phyloP scores from a whole-genome alignment of 495 filamentous ascomycete genomes.

The Aspergillus cristatus region DNA sequence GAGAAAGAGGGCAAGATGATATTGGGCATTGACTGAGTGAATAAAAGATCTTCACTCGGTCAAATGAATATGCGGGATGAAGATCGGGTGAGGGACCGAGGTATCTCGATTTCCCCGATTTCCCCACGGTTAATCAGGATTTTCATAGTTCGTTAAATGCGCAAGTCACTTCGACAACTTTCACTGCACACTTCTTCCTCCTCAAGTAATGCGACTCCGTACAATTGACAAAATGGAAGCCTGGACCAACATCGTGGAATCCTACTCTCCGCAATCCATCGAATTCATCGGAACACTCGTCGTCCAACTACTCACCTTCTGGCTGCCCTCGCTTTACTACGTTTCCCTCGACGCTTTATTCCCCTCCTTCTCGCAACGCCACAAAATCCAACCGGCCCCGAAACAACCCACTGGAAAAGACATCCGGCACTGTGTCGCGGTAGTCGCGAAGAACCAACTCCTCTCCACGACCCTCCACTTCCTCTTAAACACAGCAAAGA shows the following conservation, averaged over 20 bases:
- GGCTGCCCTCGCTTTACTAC: constrained; percentile 34
- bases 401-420: constrained; percentile 40
- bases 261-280: constrained; percentile 16
- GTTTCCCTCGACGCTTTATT: constrained; percentile 30
- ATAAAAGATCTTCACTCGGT: no score
- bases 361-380: constrained; percentile 38
- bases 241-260: constrained; percentile 18
- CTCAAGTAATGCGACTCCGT: no score
- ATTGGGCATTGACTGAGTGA: no score
- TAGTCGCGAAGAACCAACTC: constrained; percentile 40
- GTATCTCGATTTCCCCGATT: no score
- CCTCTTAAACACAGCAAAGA: constrained; percentile 14
- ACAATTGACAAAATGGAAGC: no score
- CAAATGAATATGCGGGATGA: no score
- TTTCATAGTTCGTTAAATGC: no score
- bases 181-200: no score
- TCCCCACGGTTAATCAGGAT: no score
- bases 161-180: no score
- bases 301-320: constrained; percentile 41
- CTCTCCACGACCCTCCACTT: constrained; percentile 30
- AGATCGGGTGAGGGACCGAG: no score
- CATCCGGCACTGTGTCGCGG: constrained; percentile 32
- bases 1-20: no score
- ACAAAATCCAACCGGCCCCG: constrained; percentile 48
- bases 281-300: constrained; percentile 28